phyloP scores from a whole-genome alignment of 2,329 filamentous ascomycete species.

The Penicillium vulpinum region DNA sequence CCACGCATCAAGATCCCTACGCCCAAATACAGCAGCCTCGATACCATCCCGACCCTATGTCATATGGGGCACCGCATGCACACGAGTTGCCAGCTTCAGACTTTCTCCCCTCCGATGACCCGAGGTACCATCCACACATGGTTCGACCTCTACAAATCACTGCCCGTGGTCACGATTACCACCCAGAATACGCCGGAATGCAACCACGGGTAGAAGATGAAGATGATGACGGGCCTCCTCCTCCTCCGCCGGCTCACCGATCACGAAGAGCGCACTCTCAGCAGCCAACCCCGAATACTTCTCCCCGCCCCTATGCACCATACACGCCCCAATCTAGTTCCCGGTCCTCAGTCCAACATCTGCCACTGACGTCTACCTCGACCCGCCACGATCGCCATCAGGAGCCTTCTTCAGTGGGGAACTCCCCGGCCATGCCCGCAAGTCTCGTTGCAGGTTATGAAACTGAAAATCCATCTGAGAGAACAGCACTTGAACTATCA shows the following conservation, averaged over 20 bases:
- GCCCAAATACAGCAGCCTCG: constrained; percentile 26
- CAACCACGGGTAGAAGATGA: constrained; percentile 52
- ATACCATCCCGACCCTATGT: constrained; percentile 22
- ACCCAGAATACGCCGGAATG: constrained; percentile 46
- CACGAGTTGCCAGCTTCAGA: constrained; percentile 23
- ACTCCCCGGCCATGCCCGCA: constrained; percentile 37
- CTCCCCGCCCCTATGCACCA: constrained; percentile 28
- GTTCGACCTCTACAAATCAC: constrained; percentile 27
- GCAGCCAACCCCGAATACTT: constrained; percentile 27
- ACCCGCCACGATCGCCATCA: neutral
- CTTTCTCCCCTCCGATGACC: constrained; percentile 21
- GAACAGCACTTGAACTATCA: constrained; percentile 29
- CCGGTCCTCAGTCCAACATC: neutral
- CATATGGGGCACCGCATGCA: constrained; percentile 22
- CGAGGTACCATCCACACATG: constrained; percentile 28
- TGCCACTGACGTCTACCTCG: neutral
- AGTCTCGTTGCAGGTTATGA: constrained; percentile 47
- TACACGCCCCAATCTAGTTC: constrained; percentile 26
- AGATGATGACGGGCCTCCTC: constrained; percentile 39
- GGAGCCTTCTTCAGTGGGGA: constrained; percentile 17
- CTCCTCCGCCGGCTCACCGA: constrained; percentile 39
- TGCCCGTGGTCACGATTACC: constrained; percentile 31
- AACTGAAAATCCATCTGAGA: constrained; percentile 32
- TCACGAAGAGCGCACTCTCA: constrained; percentile 31
- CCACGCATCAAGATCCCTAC: constrained; percentile 20